phyloP scores from a whole-genome alignment of 768 basidiomycete species.

The Zangia roseola region DNA sequence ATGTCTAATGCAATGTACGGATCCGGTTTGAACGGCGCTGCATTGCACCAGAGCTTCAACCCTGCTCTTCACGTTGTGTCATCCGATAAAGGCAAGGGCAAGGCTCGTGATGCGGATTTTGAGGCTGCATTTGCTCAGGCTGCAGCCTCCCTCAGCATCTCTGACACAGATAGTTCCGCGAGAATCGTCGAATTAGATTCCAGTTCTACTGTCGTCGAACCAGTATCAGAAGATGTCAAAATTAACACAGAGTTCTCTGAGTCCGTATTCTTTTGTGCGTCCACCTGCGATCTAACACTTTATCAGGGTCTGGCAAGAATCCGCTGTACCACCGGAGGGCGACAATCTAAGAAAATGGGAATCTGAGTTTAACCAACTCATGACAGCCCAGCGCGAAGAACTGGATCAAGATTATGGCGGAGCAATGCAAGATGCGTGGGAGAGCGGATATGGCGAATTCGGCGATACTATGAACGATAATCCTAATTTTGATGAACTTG shows the following conservation, averaged over 20 bases:
- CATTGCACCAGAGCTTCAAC: constrained; percentile 34
- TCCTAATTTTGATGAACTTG: constrained; percentile 64
- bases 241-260: constrained; percentile 47
- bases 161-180: constrained; percentile 40
- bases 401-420: constrained; percentile 61
- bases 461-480: constrained; percentile 31
- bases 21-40: constrained; percentile 32
- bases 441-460: constrained; percentile 49
- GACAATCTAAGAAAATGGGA: constrained; percentile 81
- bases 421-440: constrained; percentile 65
- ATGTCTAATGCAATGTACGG: constrained; percentile 34
- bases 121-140: constrained; percentile 81
- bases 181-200: constrained; percentile 56
- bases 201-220: constrained; percentile 38
- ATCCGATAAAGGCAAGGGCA: constrained; percentile 69
- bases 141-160: constrained; percentile 48
- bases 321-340: constrained; percentile 51
- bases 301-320: constrained; percentile 61
- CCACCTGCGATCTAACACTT: constrained; percentile 3
- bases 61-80: constrained; percentile 21
- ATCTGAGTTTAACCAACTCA: constrained; percentile 76
- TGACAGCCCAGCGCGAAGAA: constrained; percentile 66
- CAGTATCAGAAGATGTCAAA: constrained; percentile 34
- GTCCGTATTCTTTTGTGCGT: constrained; percentile 37
- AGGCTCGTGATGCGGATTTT: constrained; percentile 73